A percentile compares a stretch with the other conserved stretches of the same genome.
Evolutionary conservation across 2,329 filamentous ascomycete genomes (phyloP).

Genomic region (Pseudocercospora musae): DNA sequence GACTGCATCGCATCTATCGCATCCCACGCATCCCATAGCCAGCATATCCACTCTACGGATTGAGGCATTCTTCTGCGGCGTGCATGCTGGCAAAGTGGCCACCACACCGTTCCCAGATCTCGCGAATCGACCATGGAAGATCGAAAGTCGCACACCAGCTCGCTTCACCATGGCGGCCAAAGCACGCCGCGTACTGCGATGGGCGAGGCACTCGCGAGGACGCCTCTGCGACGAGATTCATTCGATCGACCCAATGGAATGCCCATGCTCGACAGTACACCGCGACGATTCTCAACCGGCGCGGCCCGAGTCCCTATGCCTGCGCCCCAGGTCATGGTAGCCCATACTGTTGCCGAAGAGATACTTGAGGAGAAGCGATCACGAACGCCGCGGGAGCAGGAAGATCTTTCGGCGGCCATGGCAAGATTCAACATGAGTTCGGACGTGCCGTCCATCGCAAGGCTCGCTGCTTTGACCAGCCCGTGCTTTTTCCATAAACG

Average conservation of each 20-base stretch:
- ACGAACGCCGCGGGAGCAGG: conserved; percentile 26
- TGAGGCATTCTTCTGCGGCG: background rate
- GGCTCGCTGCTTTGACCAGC: conserved; percentile 71
- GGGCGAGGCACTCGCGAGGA: conserved; percentile 29
- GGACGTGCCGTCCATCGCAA: conserved; percentile 32
- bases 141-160: conserved; percentile 19
- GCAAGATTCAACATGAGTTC: conserved; percentile 29
- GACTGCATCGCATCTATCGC: background rate
- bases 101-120: background rate
- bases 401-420: conserved; percentile 28
- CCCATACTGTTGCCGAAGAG: conserved; percentile 29
- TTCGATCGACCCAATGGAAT: conserved; percentile 32
- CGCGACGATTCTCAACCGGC: conserved; percentile 35
- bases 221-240: conserved; percentile 32
- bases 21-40: background rate
- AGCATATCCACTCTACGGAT: background rate
- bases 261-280: conserved; percentile 29
- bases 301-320: conserved; percentile 34
- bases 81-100: background rate
- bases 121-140: conserved; percentile 9
- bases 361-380: conserved; percentile 28
- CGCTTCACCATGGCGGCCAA: conserved; percentile 17
- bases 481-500: conserved; percentile 98
- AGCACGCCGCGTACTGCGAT: conserved; percentile 21
- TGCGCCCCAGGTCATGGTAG: conserved; percentile 30